phyloP scores from a whole-genome alignment of 257 asterid species.

The Knoxia roxburghii region DNA sequence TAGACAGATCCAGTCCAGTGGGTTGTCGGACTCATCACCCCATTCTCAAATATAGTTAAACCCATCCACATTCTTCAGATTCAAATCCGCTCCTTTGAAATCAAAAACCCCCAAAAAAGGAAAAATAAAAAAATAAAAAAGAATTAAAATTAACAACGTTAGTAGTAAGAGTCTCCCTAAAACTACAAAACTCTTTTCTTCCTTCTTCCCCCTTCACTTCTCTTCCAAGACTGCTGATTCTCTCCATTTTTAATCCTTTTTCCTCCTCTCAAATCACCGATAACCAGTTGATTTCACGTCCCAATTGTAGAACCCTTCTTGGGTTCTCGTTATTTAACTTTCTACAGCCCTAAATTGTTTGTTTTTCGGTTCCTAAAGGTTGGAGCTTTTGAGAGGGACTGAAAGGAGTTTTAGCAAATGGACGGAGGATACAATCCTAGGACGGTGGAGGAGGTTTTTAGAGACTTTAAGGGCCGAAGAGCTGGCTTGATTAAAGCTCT shows the following conservation, averaged over 20 bases:
- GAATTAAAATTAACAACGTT: not conserved
- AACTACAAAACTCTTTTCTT: not conserved
- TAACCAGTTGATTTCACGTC: not conserved
- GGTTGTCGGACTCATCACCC: conserved; percentile 23
- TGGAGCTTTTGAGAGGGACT: not conserved
- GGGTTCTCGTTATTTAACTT: not conserved
- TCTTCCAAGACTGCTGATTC: not conserved
- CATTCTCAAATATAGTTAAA: conserved; percentile 26
- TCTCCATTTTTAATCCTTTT: not conserved
- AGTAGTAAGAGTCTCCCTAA: not conserved
- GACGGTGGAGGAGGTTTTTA: conserved; percentile 39
- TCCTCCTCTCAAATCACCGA: not conserved
- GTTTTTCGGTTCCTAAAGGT: not conserved
- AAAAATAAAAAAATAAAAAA: not conserved
- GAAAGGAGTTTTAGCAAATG: conserved; percentile 1
- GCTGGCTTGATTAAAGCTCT: conserved; percentile 43
- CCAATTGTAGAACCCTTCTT: not conserved
- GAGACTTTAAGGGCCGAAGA: conserved; percentile 40
- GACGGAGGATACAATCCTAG: conserved; percentile 28
- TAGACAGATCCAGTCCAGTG: not conserved
- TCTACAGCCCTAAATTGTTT: not conserved
- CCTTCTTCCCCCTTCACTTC: not conserved
- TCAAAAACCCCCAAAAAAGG: not conserved
- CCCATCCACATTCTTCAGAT: conserved; percentile 14
- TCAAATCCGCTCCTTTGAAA: conserved; percentile 23